Evolutionary conservation across 2,329 filamentous ascomycete species (phyloP).

Genomic region (Pseudopyrenochaeta lycopersici): DNA sequence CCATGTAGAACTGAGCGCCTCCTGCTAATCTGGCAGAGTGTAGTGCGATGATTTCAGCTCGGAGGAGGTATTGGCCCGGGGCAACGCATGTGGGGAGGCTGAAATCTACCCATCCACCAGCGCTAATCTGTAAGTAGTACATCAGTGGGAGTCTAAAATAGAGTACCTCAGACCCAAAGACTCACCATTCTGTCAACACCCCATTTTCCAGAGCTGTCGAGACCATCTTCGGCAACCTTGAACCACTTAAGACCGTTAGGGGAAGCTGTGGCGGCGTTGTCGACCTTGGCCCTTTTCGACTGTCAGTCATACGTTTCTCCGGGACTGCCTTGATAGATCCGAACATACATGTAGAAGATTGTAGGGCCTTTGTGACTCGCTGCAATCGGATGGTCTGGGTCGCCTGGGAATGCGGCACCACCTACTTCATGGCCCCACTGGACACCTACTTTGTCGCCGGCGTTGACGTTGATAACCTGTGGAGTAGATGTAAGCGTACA

Average conservation of each 20-base stretch:
- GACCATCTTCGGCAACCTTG: slow-evolving; percentile 52
- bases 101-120: slow-evolving; percentile 57
- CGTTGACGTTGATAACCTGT: slow-evolving; percentile 59
- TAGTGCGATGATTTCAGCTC: slow-evolving; percentile 58
- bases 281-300: slow-evolving; percentile 47
- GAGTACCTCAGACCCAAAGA: too few species aligned
- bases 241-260: slow-evolving; percentile 54
- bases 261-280: slow-evolving; percentile 48
- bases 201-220: slow-evolving; percentile 54
- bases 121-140: too few species aligned
- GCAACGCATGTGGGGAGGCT: slow-evolving; percentile 48
- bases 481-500: slow-evolving; percentile 44
- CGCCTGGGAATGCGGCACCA: slow-evolving; percentile 58
- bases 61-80: slow-evolving; percentile 53
- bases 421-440: slow-evolving; percentile 65
- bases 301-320: slow-evolving; percentile 5
- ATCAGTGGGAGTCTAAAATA: too few species aligned
- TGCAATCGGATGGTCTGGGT: slow-evolving; percentile 59
- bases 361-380: slow-evolving; percentile 57
- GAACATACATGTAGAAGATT: slow-evolving; percentile 48
- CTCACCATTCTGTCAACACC: slow-evolving; percentile 61
- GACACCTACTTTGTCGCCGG: slow-evolving; percentile 62
- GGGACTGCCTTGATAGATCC: background rate
- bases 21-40: slow-evolving; percentile 46
- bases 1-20: slow-evolving; percentile 56